phyloP scores from a whole-genome alignment of 2,329 filamentous ascomycete species.

The Stachybotrys echinatus region DNA sequence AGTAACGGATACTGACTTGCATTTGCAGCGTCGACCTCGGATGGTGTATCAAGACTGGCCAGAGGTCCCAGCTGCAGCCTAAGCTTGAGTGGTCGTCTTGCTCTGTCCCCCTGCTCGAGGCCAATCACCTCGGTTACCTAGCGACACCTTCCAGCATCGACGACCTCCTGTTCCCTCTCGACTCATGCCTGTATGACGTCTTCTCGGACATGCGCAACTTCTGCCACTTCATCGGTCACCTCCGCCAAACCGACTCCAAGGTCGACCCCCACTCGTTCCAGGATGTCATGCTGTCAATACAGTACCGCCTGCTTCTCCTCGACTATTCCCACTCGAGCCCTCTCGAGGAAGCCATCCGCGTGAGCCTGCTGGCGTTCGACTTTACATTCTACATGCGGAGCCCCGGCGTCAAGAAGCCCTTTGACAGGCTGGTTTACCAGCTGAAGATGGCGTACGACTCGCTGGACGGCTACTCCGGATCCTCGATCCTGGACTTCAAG shows the following conservation, averaged over 20 bases:
- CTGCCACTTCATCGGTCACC: conserved; percentile 14
- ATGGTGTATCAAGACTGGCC: conserved; percentile 17
- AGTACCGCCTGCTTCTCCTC: conserved; percentile 21
- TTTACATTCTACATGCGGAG: conserved; percentile 19
- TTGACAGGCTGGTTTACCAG: conserved; percentile 6
- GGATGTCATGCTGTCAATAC: conserved; percentile 22
- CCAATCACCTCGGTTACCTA: not conserved
- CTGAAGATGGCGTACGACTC: conserved; percentile 5
- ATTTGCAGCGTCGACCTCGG: conserved; percentile 18
- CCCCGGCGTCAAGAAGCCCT: conserved; percentile 10
- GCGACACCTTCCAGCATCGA: conserved; percentile 4
- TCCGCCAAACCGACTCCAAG: conserved; percentile 12
- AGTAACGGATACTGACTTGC: not conserved
- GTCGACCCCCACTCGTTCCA: conserved; percentile 19
- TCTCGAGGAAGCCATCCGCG: conserved; percentile 14
- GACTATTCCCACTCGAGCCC: conserved; percentile 8
- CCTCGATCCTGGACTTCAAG: conserved; percentile 10
- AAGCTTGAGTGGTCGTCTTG: conserved; percentile 13
- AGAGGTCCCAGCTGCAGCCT: conserved; percentile 14
- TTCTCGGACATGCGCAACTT: conserved; percentile 25
- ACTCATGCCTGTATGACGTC: conserved; percentile 16
- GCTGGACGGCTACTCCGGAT: not conserved
- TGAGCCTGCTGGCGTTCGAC: conserved; percentile 23
- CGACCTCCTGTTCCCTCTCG: conserved; percentile 8
- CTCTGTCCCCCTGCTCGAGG: conserved; percentile 2